Evolutionary conservation across 768 basidiomycete species (phyloP), one percentile per base, ranked within the genome.

Genomic region (Tricholoma matsutake): DNA sequence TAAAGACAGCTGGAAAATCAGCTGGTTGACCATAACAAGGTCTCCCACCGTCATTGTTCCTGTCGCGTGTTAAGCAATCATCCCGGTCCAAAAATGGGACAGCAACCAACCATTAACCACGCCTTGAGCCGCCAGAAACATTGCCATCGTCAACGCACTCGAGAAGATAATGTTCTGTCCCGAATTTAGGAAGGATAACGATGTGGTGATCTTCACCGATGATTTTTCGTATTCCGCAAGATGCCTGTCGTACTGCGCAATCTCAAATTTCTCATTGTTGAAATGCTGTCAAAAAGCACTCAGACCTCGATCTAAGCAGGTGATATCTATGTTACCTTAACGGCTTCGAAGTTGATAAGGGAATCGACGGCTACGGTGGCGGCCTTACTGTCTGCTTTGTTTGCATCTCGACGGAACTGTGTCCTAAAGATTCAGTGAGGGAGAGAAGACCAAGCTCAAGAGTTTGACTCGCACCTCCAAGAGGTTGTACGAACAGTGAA

Each of bases 11-110:
- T 99, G 97, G 79, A 99, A 99, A 34, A 98, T 94, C 28, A 99
- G 83, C 70, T 98, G 96, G 73, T 99, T 99, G 67, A 97, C 91
- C 96, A 99, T 98, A 65, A 99, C 97, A 13, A 99, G 84, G 69
- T 99, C 97, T 7, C 97, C 97, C 20, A 99, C 85, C 4, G 96
- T 97, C 96, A 99, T 98, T 0, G 92, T 94, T 7, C 95, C 96
- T 96, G 63, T 11, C 29, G 10, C 25, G 2, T 62, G 47, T 61
- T 51, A 29, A 45, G 18, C 14, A 37, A 53, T 45, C 1, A 32
- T 28, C 4, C 55, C 7, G 20, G 4, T 32, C 31, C 18, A 7
- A n/a, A 35, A 20, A 56, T 37, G 22, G n/a, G 20, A 6, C 16
- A 25, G 29, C 35, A 22, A 70, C 81, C 13, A 55, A 94, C 95